Conservation (phyloP, 1,139 yeast genomes). For the Chernovozyma sophiae-reginae region DNA sequence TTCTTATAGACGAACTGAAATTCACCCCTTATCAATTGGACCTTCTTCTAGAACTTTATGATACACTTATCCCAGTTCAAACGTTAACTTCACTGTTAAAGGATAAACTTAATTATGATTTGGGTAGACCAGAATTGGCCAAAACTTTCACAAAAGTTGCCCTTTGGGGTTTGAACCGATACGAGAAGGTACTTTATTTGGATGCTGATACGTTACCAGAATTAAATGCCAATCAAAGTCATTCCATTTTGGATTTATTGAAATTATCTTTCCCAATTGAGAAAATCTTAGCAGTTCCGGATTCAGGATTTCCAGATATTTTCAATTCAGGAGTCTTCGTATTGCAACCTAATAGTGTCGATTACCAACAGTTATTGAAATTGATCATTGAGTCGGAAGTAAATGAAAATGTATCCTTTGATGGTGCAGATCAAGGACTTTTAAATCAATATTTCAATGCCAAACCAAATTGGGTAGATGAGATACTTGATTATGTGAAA, state of each 20-base stretch:
- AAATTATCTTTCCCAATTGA: slow-evolving; percentile 28
- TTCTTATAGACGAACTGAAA: slow-evolving; percentile 30
- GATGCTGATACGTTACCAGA: slow-evolving; percentile 81
- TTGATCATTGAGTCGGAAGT: slow-evolving; percentile 25
- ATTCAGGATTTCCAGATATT: slow-evolving; percentile 92
- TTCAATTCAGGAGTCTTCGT: slow-evolving; percentile 87
- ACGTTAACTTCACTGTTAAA: slow-evolving; percentile 24
- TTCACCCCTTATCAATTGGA: slow-evolving; percentile 26
- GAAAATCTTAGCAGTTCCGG: slow-evolving; percentile 75
- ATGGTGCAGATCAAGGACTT: slow-evolving; percentile 95
- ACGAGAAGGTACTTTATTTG: slow-evolving; percentile 61
- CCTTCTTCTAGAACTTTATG: slow-evolving; percentile 24
- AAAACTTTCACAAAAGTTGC: slow-evolving; percentile 70
- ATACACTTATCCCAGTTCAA: slow-evolving; percentile 28
- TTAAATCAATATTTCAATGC: slow-evolving; percentile 73
- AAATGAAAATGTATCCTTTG: slow-evolving; percentile 53
- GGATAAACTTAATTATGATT: slow-evolving; percentile 25
- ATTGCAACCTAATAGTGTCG: slow-evolving; percentile 51
- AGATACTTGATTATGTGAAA: slow-evolving; percentile 9
- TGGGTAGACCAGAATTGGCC: slow-evolving; percentile 73
- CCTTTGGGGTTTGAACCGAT: slow-evolving; percentile 63
- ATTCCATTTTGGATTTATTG: slow-evolving; percentile 28
- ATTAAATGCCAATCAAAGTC: slow-evolving; percentile 25
- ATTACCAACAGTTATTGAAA: slow-evolving; percentile 40
- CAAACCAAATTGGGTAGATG: slow-evolving; percentile 41